phyloP scores from a whole-genome alignment of 345 rosid species.

The Psidium guajava region DNA sequence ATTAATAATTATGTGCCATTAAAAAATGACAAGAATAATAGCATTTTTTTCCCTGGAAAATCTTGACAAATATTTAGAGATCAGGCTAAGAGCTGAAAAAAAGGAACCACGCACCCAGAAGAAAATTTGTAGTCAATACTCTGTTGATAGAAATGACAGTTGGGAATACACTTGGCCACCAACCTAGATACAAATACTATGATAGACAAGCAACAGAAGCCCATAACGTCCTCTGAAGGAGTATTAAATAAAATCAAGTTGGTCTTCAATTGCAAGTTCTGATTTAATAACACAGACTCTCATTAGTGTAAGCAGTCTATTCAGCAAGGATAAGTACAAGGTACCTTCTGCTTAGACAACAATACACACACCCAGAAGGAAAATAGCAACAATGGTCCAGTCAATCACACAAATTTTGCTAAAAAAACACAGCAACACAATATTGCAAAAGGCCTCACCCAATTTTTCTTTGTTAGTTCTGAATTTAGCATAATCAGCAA shows the following conservation, averaged over 20 bases:
- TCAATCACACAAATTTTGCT: background rate
- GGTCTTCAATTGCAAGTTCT: background rate
- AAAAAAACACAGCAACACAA: background rate
- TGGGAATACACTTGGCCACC: background rate
- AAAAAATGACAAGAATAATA: background rate
- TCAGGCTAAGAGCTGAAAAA: background rate
- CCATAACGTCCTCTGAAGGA: background rate
- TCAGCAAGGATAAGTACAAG: background rate
- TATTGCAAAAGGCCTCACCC: conserved; percentile 25
- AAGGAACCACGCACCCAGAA: background rate
- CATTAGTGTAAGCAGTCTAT: background rate
- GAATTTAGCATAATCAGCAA: conserved; percentile 70
- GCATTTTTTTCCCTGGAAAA: background rate
- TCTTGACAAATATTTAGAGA: background rate
- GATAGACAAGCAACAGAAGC: background rate
- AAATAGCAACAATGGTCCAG: background rate
- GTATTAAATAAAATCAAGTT: background rate
- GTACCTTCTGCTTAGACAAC: background rate
- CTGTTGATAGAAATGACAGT: background rate
- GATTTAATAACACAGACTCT: background rate
- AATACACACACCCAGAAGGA: background rate
- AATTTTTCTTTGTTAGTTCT: conserved; percentile 25
- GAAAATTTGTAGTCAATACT: background rate
- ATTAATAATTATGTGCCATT: background rate
- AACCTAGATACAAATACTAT: background rate